phyloP scores from a whole-genome alignment of 2,329 filamentous ascomycete genomes.

The Neofusicoccum kwambonambiense region DNA sequence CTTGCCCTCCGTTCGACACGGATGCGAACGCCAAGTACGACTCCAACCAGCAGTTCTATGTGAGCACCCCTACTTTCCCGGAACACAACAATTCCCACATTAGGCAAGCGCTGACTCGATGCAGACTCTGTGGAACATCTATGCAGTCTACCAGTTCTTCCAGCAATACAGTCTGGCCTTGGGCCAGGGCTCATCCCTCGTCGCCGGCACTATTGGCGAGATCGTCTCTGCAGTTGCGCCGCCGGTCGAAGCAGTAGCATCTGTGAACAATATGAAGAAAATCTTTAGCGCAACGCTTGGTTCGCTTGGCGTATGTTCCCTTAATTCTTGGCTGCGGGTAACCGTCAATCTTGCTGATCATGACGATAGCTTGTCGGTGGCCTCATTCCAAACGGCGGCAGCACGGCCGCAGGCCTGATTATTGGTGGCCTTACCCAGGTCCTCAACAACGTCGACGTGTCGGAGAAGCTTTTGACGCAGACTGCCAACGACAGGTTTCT shows the following conservation, averaged over 20 bases:
- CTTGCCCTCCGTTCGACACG: not conserved
- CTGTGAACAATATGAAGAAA: not conserved
- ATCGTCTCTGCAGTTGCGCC: not conserved
- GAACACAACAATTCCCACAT: not conserved
- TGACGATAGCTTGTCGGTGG: not conserved
- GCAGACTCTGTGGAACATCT: constrained; percentile 1
- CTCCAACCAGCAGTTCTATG: not conserved
- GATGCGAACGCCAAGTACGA: not conserved
- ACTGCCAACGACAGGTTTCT: not conserved
- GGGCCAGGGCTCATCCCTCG: not conserved
- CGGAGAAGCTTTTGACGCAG: constrained; percentile 3
- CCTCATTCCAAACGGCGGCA: not conserved
- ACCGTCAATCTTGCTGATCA: not conserved
- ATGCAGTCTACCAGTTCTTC: constrained; percentile 2
- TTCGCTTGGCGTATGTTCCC: not conserved
- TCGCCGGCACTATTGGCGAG: not conserved
- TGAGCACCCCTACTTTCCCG: not conserved
- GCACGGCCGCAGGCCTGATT: constrained; percentile 1
- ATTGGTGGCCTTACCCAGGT: not conserved
- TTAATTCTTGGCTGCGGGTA: not conserved
- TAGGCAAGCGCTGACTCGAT: not conserved
- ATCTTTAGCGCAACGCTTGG: not conserved
- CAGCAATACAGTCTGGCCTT: not conserved
- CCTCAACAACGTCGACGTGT: constrained; percentile 4
- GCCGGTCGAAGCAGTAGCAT: not conserved